Evolutionary conservation across 495 filamentous ascomycete species (phyloP), one percentile per base, ranked within the genome.

Genomic region (Trypethelium eluteriae): DNA sequence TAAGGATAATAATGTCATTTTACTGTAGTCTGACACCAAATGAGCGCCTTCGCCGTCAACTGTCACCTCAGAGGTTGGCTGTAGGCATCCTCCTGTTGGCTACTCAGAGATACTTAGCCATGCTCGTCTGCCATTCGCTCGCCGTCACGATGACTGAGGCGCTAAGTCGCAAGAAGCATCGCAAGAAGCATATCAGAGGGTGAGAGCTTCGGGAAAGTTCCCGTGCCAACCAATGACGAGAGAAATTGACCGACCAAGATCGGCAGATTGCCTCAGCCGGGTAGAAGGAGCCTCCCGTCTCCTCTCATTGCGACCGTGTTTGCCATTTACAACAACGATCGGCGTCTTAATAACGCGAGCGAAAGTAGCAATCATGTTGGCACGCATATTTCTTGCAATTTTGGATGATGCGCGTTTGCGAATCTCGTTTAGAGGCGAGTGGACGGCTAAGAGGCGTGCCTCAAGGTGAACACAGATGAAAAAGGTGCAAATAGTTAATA

Each of bases 191-290:
- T 25, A 25, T 25, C 25, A 25, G 25, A 25, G 25, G 25, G 25
- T 25, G 25, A 59, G 10, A 36, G 53, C 49, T 53, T 53, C 49
- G 49, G 49, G 49, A 18, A 53, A 36, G 53, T 6, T 3, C 53
- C 53, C 53, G 32, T 36, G 3, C 25, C 32, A 59, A 35, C 53
- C 53, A 59, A 59, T 59, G 53, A 59, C 32, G 53, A 35, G 53
- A 35, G 18, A 36, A 35, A 35, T 9, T 2, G 5, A 18, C 53
- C 32, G 53, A 59, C 32, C n/a, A 36, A 59, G 53, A 59, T 59
- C 53, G 53, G 53, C 53, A 59, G 53, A 59, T 59, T 59, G 53
- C 36, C 41, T 44, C 49, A 59, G 53, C 18, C 7, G 11, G 53
- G 6, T 10, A 36, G 32, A 59, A 59, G 53, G 18, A 59, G 18